A percentile compares a stretch with the other conserved stretches of the same genome.
Evolutionary conservation across 345 rosid species (phyloP).

Genomic region (Toxicodendron radicans): DNA sequence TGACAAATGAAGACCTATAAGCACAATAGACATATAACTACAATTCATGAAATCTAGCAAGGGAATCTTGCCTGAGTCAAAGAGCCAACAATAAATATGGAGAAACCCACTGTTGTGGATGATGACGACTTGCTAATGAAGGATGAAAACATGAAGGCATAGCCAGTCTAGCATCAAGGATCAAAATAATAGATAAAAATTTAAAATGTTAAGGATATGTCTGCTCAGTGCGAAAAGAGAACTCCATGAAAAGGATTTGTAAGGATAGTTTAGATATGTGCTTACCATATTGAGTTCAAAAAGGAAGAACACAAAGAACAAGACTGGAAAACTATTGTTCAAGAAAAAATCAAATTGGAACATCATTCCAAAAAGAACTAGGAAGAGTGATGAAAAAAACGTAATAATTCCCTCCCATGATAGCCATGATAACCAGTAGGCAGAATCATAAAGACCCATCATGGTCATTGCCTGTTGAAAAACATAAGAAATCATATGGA

Average conservation of each 20-base stretch:
- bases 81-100: constrained; percentile 70
- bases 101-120: constrained; percentile 77
- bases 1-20: constrained; percentile 18
- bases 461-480: constrained; percentile 72
- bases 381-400: constrained; percentile 68
- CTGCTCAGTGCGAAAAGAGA: constrained; percentile 14
- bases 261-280: constrained; percentile 11
- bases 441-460: constrained; percentile 89
- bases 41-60: constrained; percentile 11
- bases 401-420: constrained; percentile 75
- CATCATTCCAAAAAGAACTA: constrained; percentile 88
- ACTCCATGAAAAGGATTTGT: background rate
- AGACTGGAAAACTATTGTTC: constrained; percentile 71
- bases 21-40: constrained; percentile 10
- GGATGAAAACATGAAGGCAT: constrained; percentile 83
- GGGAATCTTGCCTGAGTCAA: constrained; percentile 65
- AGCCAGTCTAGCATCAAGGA: constrained; percentile 58
- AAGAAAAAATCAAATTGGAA: constrained; percentile 89
- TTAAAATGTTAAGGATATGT: constrained; percentile 2
- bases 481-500: constrained; percentile 8
- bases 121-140: constrained; percentile 81
- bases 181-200: constrained; percentile 14
- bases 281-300: constrained; percentile 87
- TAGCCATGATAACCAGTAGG: constrained; percentile 91
- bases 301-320: constrained; percentile 79